Evolutionary conservation across 2,329 filamentous ascomycete genomes (phyloP).

Genomic region (Alternaria brassicicola): DNA sequence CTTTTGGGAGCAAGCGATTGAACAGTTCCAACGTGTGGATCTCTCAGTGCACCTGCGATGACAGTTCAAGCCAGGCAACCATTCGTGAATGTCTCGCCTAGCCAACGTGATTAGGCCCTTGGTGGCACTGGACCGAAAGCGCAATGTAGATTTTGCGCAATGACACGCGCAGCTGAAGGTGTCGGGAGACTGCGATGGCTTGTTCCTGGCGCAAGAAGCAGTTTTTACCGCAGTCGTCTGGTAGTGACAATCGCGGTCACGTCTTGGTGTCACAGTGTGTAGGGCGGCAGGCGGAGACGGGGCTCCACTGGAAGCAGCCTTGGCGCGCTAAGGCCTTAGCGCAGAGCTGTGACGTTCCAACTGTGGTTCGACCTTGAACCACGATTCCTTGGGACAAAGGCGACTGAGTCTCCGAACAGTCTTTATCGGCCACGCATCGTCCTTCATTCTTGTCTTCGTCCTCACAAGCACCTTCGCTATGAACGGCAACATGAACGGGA

Average conservation of each 20-base stretch:
- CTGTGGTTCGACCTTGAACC: constrained; percentile 7
- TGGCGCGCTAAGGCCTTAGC: constrained; percentile 13
- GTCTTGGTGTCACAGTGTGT: constrained; percentile 16
- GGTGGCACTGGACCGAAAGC: not conserved
- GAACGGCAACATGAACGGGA: constrained; percentile 31
- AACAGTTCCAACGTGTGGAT: not conserved
- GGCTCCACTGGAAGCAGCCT: constrained; percentile 8
- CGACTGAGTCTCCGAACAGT: constrained; percentile 12
- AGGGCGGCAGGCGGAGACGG: constrained; percentile 8
- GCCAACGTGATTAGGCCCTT: not conserved
- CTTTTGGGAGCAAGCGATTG: not conserved
- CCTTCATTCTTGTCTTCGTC: constrained; percentile 31
- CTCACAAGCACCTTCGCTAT: constrained; percentile 18
- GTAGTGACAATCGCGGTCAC: not conserved
- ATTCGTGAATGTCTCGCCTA: not conserved
- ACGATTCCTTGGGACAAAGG: constrained; percentile 11
- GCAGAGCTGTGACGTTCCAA: constrained; percentile 24
- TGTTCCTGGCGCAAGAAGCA: not conserved
- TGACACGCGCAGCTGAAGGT: not conserved
- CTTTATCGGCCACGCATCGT: constrained; percentile 35
- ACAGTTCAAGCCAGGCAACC: not conserved
- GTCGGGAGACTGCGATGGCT: not conserved
- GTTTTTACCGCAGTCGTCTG: not conserved
- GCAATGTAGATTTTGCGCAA: not conserved
- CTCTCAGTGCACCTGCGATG: not conserved